Evolutionary conservation across 2,329 filamentous ascomycete genomes (phyloP).

Genomic region (Anthostomella pinea): DNA sequence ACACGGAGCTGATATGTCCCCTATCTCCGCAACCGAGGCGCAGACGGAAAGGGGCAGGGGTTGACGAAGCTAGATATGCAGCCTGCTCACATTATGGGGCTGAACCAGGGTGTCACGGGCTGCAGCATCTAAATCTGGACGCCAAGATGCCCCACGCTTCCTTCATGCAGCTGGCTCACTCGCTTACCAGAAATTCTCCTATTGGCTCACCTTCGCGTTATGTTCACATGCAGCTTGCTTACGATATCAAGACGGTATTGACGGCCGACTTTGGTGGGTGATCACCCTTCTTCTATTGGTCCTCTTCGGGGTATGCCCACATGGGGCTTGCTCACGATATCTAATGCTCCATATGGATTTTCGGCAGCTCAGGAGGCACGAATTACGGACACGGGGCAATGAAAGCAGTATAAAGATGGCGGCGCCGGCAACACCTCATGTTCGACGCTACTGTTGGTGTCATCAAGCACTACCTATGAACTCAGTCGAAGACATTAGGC

Average conservation of each 20-base stretch:
- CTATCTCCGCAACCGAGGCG: constrained; percentile 13
- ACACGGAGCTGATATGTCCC: constrained; percentile 10
- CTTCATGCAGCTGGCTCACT: constrained; percentile 30
- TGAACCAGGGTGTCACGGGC: constrained; percentile 1
- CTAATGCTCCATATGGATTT: constrained; percentile 18
- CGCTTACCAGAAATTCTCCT: constrained; percentile 12
- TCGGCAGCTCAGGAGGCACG: too few species aligned
- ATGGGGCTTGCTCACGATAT: constrained; percentile 27
- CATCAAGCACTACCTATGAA: constrained; percentile 17
- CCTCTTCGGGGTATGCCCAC: too few species aligned
- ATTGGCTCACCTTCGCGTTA: constrained; percentile 11
- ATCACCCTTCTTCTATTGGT: too few species aligned
- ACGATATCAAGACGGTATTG: too few species aligned
- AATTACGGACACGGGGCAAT: too few species aligned
- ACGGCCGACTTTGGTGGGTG: too few species aligned
- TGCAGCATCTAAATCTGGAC: constrained; percentile 5
- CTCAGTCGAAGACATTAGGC: constrained; percentile 16
- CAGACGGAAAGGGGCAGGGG: constrained; percentile 7
- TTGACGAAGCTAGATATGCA: constrained; percentile 32
- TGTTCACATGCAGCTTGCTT: constrained; percentile 24
- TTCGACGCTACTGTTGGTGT: constrained; percentile 14
- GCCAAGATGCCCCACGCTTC: constrained; percentile 8
- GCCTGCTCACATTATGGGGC: constrained; percentile 31
- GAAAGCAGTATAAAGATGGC: too few species aligned
- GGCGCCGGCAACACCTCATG: constrained; percentile 12